Evolutionary conservation across 2,329 filamentous ascomycete species (phyloP).

Genomic region (Rugonectria rugulosa): DNA sequence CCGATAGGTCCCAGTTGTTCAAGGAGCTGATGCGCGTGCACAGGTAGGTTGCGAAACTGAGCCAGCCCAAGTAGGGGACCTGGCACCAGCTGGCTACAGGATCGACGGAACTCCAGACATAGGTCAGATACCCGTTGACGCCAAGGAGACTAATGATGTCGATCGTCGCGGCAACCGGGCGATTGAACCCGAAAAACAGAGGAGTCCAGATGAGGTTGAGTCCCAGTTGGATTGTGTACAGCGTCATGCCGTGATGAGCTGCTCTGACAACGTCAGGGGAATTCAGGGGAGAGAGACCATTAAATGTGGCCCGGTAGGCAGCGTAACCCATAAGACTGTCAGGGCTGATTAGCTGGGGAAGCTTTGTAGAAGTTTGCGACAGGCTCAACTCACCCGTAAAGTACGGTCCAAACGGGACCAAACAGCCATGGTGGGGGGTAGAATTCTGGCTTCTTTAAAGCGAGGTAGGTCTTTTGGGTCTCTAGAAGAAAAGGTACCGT

Average conservation of each 20-base stretch:
- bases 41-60: conserved; percentile 87
- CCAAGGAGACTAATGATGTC: conserved; percentile 79
- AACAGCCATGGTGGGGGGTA: conserved; percentile 69
- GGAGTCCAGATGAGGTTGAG: conserved; percentile 93
- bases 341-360: background rate
- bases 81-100: conserved; percentile 75
- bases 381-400: conserved; percentile 61
- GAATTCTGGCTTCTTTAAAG: conserved; percentile 72
- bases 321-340: conserved; percentile 82
- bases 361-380: background rate
- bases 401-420: conserved; percentile 69
- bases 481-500: conserved; percentile 46
- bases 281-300: conserved; percentile 65
- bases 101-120: conserved; percentile 80
- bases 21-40: conserved; percentile 72
- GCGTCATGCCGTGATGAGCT: conserved; percentile 73
- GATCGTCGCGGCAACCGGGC: conserved; percentile 75
- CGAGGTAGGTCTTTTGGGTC: conserved; percentile 68
- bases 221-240: conserved; percentile 86
- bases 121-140: conserved; percentile 75
- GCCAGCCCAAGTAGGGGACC: conserved; percentile 84
- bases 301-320: conserved; percentile 76
- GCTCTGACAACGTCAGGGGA: conserved; percentile 61
- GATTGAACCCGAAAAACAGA: conserved; percentile 83
- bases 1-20: conserved; percentile 70